Evolutionary conservation across 441 rosid species (phyloP).

Genomic region (Pelargonium myrrhifolium): DNA sequence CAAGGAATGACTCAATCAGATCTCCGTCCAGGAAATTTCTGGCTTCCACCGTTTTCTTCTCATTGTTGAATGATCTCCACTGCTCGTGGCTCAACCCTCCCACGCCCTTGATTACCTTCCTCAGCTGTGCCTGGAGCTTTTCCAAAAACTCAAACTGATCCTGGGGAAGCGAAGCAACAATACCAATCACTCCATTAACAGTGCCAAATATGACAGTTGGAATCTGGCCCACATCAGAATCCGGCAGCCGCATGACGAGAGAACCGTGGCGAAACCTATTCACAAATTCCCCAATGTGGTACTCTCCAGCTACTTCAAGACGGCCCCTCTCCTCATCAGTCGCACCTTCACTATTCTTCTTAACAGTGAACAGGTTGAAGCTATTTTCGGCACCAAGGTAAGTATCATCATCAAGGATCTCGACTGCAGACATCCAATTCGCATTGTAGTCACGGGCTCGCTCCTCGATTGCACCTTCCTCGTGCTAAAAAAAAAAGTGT

Average conservation of each 20-base stretch:
- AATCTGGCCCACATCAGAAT: constrained; percentile 81
- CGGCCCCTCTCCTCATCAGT: constrained; percentile 94
- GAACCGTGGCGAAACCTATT: constrained; percentile 90
- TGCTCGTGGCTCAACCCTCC: constrained; percentile 91
- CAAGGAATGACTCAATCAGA: constrained; percentile 78
- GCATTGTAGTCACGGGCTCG: constrained; percentile 96
- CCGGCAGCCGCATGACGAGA: constrained; percentile 91
- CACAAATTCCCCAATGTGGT: constrained; percentile 92
- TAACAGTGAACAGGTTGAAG: constrained; percentile 76
- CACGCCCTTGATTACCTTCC: constrained; percentile 85
- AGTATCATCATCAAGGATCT: constrained; percentile 87
- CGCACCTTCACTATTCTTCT: constrained; percentile 97
- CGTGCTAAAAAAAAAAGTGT: constrained; percentile 48
- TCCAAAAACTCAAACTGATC: constrained; percentile 69
- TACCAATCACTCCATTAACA: constrained; percentile 87
- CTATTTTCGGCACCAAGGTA: constrained; percentile 93
- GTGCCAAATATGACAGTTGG: constrained; percentile 82
- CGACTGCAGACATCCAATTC: constrained; percentile 97
- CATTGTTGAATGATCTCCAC: constrained; percentile 91
- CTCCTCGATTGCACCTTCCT: constrained; percentile 98
- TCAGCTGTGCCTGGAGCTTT: constrained; percentile 69
- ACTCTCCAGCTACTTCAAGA: constrained; percentile 95
- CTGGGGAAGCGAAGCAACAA: constrained; percentile 81
- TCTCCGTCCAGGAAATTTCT: constrained; percentile 82
- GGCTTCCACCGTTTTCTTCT: constrained; percentile 74